Conservation (phyloP, 1,284 basidiomycete species). For the Phylloporus sp. region DNA sequence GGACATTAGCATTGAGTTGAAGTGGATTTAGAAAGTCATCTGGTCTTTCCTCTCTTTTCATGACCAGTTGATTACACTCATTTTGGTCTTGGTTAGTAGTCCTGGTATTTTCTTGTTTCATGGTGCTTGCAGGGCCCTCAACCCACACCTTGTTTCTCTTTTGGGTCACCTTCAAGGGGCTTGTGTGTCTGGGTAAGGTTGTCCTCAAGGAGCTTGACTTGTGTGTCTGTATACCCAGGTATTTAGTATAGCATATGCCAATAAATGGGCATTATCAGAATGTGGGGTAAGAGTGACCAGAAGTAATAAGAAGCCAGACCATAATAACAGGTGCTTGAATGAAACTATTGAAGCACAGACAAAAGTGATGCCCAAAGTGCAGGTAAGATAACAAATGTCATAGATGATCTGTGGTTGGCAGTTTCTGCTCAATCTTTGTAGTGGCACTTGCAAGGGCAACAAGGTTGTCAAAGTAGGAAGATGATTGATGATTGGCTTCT, state of each 20-base stretch:
- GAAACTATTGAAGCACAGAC: no score
- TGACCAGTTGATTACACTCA: not conserved
- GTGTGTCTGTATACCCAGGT: no score
- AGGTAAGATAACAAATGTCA: no score
- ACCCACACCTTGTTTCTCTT: not conserved
- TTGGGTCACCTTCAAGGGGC: not conserved
- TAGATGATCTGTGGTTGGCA: not conserved
- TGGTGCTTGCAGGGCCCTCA: not conserved
- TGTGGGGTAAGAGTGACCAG: no score
- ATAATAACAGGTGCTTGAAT: no score
- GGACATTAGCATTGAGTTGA: not conserved
- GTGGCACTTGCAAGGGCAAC: slow-evolving; percentile 3
- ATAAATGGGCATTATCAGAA: no score
- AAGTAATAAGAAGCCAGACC: no score
- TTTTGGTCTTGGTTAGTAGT: not conserved
- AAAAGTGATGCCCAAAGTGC: no score
- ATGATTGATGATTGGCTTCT: slow-evolving; percentile 1
- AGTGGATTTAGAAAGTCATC: not conserved
- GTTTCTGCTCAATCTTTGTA: not conserved
- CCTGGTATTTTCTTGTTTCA: no score
- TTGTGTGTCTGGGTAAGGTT: no score
- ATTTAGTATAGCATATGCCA: no score
- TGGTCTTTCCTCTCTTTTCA: not conserved
- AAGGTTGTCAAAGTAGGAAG: not conserved
- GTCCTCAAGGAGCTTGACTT: no score